phyloP scores from a whole-genome alignment of 371 early-diverging fungal species.

The Syncephalastrum contaminatum region DNA sequence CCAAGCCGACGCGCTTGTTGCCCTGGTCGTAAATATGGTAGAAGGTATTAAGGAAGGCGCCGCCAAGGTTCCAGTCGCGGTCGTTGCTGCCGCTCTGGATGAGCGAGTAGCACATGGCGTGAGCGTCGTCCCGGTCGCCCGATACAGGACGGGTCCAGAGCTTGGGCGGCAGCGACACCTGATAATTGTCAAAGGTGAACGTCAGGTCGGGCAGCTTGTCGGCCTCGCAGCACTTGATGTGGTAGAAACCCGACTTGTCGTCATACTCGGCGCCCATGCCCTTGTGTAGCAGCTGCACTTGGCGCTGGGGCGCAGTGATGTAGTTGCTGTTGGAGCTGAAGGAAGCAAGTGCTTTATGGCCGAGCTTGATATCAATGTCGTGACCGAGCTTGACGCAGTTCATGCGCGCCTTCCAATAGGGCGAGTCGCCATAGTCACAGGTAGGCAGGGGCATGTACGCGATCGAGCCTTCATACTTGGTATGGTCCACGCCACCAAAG shows the following conservation, averaged over 20 bases:
- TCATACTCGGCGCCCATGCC: conserved; percentile 39
- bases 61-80: conserved; percentile 44
- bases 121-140: conserved; percentile 14
- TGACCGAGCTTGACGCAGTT: conserved; percentile 39
- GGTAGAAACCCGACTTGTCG: conserved; percentile 18
- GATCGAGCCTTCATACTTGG: conserved; percentile 40
- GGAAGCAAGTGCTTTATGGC: conserved; percentile 34
- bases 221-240: conserved; percentile 28
- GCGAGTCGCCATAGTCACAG: conserved; percentile 39
- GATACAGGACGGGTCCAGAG: conserved; percentile 17
- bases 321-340: conserved; percentile 30
- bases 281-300: conserved; percentile 38
- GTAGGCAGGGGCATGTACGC: conserved; percentile 41
- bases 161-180: conserved; percentile 34
- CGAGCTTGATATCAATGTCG: conserved; percentile 36
- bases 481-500: conserved; percentile 46
- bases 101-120: conserved; percentile 26
- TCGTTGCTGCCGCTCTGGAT: conserved; percentile 28
- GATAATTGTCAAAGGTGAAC: conserved; percentile 35
- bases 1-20: conserved; percentile 37
- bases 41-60: conserved; percentile 42
- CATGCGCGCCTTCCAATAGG: conserved; percentile 46
- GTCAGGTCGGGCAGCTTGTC: conserved; percentile 34
- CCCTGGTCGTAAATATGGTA: conserved; percentile 38
- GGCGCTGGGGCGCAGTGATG: conserved; percentile 37